phyloP scores from a whole-genome alignment of 352 stramenopile species.

The Blastocystis sp. region DNA sequence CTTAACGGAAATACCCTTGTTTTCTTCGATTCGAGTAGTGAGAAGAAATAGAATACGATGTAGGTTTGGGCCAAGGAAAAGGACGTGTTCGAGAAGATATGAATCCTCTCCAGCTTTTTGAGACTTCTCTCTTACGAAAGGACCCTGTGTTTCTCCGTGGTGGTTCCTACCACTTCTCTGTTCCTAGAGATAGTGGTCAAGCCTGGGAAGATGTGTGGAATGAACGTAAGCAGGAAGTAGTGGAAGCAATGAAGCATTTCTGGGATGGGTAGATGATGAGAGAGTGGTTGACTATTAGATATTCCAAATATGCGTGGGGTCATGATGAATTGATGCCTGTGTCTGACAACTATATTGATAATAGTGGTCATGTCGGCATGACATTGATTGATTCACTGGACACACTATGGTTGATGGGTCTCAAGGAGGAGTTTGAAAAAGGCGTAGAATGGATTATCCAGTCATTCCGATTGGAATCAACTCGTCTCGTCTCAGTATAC shows the following conservation, averaged over 20 bases:
- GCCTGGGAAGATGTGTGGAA: not conserved
- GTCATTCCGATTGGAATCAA: slow-evolving; percentile 75
- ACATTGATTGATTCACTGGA: slow-evolving; percentile 89
- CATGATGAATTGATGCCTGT: slow-evolving; percentile 70
- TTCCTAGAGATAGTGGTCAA: not conserved
- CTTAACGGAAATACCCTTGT: slow-evolving; percentile 45
- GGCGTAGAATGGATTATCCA: slow-evolving; percentile 80
- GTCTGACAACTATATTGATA: slow-evolving; percentile 71
- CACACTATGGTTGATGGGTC: slow-evolving; percentile 88
- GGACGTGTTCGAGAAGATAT: not conserved
- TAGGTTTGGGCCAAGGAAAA: not conserved
- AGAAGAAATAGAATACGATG: not conserved
- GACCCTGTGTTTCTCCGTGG: slow-evolving; percentile 1
- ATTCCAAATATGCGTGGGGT: slow-evolving; percentile 63
- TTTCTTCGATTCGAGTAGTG: not conserved
- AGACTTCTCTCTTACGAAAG: slow-evolving; percentile 35
- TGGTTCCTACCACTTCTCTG: slow-evolving; percentile 40
- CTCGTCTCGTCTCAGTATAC: slow-evolving; percentile 80
- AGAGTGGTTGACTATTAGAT: not conserved
- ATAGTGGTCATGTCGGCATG: slow-evolving; percentile 76
- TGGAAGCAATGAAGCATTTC: slow-evolving; percentile 22
- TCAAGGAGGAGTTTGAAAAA: slow-evolving; percentile 83
- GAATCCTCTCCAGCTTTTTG: slow-evolving; percentile 18
- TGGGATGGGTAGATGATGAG: not conserved
- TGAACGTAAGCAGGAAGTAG: not conserved